Base-by-base conservation (phyloP, 768 basidiomycete species). In the Russula virescens region DNA sequence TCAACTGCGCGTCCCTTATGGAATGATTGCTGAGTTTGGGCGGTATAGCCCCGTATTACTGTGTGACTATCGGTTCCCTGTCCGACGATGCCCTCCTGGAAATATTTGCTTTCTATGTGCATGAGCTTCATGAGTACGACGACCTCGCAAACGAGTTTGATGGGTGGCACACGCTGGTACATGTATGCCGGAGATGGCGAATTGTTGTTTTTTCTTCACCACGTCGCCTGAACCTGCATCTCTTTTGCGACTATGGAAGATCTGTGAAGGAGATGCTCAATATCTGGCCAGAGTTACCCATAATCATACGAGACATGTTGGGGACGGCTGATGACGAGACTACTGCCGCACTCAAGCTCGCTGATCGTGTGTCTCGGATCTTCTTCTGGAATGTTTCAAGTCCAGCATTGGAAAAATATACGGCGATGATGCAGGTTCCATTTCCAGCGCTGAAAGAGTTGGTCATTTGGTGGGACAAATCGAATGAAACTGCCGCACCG, bases 201-300 rank as follows among this genome's bases (percentile, higher is more conserved):
- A 31, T 40, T 19, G 25, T 58, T 35, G 23, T 58, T 6, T 49
- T 58, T 21, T 10, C 11, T 2, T 58, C 57, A 19, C 40, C 57
- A 19, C 47, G 34, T 34, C 47, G 57, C 38, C 57, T 50, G 35
- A 25, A 58, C 31, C 34, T 58, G 16, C 48, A 13, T 11, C 47
- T 50, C 25, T 23, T 38, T 47, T 50, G 57, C 48, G 26, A 23
- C 14, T 11, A 18, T 35, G 19, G 23, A 26, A 58, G 31, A 18
- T 47, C 57, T 14, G 47, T 50, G 31, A 28, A 16, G 47, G 23
- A 26, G 48, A 21, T 58, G 35, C 5, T 31, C 31, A n/a, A 35
- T 38, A 25, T 25, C 49, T 59, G 58, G 58, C 58, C 58, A 18
- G 35, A 35, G 2, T 31, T 59, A 19, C 58, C 58, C 42, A 51